phyloP scores from a whole-genome alignment of 805 yeast species.

The Myxozyma sirexii region DNA sequence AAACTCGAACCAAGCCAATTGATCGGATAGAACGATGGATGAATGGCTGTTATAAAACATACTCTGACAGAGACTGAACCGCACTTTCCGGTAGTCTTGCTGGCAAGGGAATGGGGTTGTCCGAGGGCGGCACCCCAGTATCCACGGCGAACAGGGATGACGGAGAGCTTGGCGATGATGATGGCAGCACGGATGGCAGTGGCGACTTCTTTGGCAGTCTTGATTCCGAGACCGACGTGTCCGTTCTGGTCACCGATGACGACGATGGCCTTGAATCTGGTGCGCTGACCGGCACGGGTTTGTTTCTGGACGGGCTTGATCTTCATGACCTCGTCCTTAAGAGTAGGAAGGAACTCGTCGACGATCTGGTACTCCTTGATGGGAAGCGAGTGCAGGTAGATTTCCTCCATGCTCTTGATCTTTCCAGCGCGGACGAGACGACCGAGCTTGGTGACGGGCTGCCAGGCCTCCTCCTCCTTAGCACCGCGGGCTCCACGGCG shows the following conservation, averaged over 20 bases:
- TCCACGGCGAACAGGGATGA: conserved; percentile 99
- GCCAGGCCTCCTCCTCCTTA: conserved; percentile 98
- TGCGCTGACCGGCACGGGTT: conserved; percentile 99
- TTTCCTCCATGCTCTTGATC: conserved; percentile 94
- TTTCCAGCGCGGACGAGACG: conserved; percentile 99
- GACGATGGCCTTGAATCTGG: conserved; percentile 99
- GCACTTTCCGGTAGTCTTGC: conserved; percentile 99
- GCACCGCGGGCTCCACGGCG: conserved; percentile 70
- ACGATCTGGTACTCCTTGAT: conserved; percentile 99
- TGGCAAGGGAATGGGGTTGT: conserved; percentile 97
- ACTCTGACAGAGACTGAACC: conserved; percentile 95
- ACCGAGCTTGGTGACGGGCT: conserved; percentile 99
- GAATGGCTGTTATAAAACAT: conserved; percentile 40
- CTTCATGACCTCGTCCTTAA: conserved; percentile 99
- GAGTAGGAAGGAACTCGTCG: conserved; percentile 92
- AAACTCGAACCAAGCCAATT: background rate
- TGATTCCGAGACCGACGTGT: conserved; percentile 99
- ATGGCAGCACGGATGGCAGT: conserved; percentile 99
- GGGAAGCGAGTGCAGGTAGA: conserved; percentile 98
- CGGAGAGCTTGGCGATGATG: conserved; percentile 97
- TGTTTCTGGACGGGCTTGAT: conserved; percentile 99
- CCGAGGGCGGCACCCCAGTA: conserved; percentile 99
- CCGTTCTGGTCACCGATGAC: conserved; percentile 99
- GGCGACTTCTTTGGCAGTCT: conserved; percentile 99
- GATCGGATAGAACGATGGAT: background rate